Conservation (phyloP, 495 filamentous ascomycete species). For the Chlorociboria aeruginascens region DNA sequence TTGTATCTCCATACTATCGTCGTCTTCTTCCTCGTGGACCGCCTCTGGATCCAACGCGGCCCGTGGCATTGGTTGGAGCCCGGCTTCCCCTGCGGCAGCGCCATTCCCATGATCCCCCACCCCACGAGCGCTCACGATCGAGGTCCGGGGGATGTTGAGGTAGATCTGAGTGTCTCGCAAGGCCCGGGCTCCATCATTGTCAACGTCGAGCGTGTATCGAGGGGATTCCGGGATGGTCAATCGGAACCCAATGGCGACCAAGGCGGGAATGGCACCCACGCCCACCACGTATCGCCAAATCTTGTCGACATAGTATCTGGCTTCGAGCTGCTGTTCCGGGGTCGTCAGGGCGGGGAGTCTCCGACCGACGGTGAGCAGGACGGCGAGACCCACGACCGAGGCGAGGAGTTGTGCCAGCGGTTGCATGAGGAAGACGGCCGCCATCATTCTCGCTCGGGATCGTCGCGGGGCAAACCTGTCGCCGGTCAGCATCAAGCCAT, state of each 20-base stretch:
- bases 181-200: slow-evolving; percentile 3
- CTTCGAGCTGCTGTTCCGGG: slow-evolving; percentile 24
- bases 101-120: not conserved
- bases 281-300: slow-evolving; percentile 52
- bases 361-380: slow-evolving; percentile 38
- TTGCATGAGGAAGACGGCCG: slow-evolving; percentile 55
- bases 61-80: not conserved
- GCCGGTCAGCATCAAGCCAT: not conserved
- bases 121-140: not conserved
- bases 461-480: slow-evolving; percentile 37
- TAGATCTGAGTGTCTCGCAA: slow-evolving; percentile 4
- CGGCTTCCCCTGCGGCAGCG: not conserved
- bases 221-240: slow-evolving; percentile 52
- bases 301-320: slow-evolving; percentile 26
- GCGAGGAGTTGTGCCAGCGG: slow-evolving; percentile 52
- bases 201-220: slow-evolving; percentile 25
- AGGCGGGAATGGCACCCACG: slow-evolving; percentile 47
- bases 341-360: slow-evolving; percentile 19
- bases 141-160: not conserved
- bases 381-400: slow-evolving; percentile 25
- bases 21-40: not conserved
- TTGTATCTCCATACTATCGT: slow-evolving; percentile 3
- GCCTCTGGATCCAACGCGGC: not conserved
- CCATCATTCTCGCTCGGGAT: slow-evolving; percentile 49
- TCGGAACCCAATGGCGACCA: slow-evolving; percentile 44